Percentiles rank a stretch among this genome's conserved stretches.
Evolutionary conservation across 352 stramenopile genomes (phyloP).

Genomic region (Pythium grandisporangium): DNA sequence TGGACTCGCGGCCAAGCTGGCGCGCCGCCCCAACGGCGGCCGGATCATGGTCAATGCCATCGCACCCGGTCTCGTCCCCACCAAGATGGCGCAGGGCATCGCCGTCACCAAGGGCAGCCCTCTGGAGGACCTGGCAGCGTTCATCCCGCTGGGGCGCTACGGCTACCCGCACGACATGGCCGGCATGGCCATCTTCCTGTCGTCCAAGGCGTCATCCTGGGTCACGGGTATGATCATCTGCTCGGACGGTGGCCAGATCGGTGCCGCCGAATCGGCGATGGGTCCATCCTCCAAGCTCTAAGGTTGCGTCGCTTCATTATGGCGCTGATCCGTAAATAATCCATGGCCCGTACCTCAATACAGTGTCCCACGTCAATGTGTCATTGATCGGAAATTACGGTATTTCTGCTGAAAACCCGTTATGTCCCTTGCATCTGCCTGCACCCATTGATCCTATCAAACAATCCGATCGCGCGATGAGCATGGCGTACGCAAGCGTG

Average conservation of each 20-base stretch:
- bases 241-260: slow-evolving; percentile 85
- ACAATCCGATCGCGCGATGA: too few relatives aligned
- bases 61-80: slow-evolving; percentile 88
- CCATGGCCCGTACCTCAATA: too few relatives aligned
- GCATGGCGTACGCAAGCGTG: too few relatives aligned
- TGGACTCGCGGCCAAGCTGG: slow-evolving; percentile 88
- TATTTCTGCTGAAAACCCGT: too few relatives aligned
- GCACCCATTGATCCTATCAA: too few relatives aligned
- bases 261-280: slow-evolving; percentile 31
- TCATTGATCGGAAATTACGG: too few relatives aligned
- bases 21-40: slow-evolving; percentile 56
- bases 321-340: neutral
- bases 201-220: slow-evolving; percentile 83
- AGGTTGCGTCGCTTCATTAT: neutral
- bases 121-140: slow-evolving; percentile 51
- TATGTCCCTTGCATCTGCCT: too few relatives aligned
- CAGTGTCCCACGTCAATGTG: too few relatives aligned
- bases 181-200: slow-evolving; percentile 88
- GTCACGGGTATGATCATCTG: slow-evolving; percentile 88
- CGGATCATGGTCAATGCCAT: slow-evolving; percentile 95
- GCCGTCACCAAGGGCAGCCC: slow-evolving; percentile 25
- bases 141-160: slow-evolving; percentile 77
- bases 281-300: slow-evolving; percentile 32
- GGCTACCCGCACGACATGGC: slow-evolving; percentile 90
- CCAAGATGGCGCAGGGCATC: slow-evolving; percentile 85